Evolutionary conservation across 768 basidiomycete species (phyloP), one percentile per base, ranked within the genome.

Genomic region (Hemileccinum rubropunctum): DNA sequence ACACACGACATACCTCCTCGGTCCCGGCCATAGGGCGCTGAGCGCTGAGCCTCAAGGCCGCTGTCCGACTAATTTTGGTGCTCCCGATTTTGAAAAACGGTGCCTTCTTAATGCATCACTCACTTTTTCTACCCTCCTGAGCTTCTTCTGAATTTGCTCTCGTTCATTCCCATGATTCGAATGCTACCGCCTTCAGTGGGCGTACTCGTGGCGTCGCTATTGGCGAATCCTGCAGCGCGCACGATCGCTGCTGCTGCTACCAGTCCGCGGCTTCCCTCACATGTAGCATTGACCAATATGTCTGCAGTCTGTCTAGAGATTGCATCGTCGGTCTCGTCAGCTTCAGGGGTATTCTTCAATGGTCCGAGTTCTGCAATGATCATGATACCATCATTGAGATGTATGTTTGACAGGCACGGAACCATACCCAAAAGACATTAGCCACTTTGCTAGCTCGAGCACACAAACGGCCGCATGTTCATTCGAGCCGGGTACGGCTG

Each of bases 401-500:
- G 32, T 23, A 33, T 34, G 39, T 40, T 50, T 9, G 26, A 52
- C 48, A 63, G 62, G 57, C 21, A 61, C 47, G 7, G 57, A 48
- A 12, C 30, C 48, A 4, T 83, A 81, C 56, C 42, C 48, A 1
- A 63, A 62, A 15, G 80, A 77, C 52, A 70, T 78, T 14, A 42
- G 56, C 6, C 79, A 83, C 52, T 83, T 75, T 73, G 73, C 79
- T 0, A 57, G 58, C 14, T 78, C 79, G 11, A 81, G 78, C 52
- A 61, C 70, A 1, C 73, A 81, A 53, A 20, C 53, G 0, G 56
- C 83, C 0, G 64, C 69, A 6, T 86, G 83, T 60, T 75, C 76
- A 14, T 80, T 84, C 10, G 78, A 83, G 58, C 82, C 83, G 8
- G 79, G 77, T 2, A 79, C 74, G 1, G 69, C 76, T 1, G 71